Evolutionary conservation across 441 rosid genomes (phyloP).

Genomic region (Kokia cookei): DNA sequence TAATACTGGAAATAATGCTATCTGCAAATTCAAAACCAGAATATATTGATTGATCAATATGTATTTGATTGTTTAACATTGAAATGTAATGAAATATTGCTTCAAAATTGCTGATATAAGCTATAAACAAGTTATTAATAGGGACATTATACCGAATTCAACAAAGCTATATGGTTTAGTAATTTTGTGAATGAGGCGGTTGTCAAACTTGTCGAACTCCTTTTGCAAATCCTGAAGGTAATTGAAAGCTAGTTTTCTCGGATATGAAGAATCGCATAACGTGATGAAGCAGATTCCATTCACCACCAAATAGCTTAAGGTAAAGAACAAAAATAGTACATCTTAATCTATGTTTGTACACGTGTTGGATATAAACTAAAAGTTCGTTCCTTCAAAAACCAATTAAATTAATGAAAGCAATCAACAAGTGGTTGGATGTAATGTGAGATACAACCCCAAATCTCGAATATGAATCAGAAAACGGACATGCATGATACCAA

Average conservation of each 20-base stretch:
- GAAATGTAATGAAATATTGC: neutral
- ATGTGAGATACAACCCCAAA: too few relatives aligned
- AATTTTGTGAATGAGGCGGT: constrained; percentile 24
- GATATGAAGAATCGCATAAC: constrained; percentile 50
- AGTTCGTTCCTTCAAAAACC: neutral
- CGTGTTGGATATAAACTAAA: too few relatives aligned
- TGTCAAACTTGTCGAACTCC: constrained; percentile 37
- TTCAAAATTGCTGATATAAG: neutral
- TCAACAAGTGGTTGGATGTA: too few relatives aligned
- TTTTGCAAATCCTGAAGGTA: constrained; percentile 44
- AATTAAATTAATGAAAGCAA: neutral
- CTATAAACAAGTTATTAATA: neutral
- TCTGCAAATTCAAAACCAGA: constrained; percentile 15
- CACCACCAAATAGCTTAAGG: constrained; percentile 39
- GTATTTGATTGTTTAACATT: neutral
- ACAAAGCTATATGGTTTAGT: constrained; percentile 46
- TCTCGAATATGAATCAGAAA: too few relatives aligned
- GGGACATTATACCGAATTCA: constrained; percentile 34
- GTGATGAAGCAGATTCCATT: constrained; percentile 47
- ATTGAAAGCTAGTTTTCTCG: constrained; percentile 58
- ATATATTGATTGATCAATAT: neutral
- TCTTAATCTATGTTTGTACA: too few relatives aligned
- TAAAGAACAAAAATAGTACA: neutral
- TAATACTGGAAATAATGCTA: constrained; percentile 29
- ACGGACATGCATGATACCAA: too few relatives aligned